Percentiles rank a stretch among this genome's conserved stretches.
Evolutionary conservation across 2,329 filamentous ascomycete genomes (phyloP).

Genomic region (Cadophora gregata): DNA sequence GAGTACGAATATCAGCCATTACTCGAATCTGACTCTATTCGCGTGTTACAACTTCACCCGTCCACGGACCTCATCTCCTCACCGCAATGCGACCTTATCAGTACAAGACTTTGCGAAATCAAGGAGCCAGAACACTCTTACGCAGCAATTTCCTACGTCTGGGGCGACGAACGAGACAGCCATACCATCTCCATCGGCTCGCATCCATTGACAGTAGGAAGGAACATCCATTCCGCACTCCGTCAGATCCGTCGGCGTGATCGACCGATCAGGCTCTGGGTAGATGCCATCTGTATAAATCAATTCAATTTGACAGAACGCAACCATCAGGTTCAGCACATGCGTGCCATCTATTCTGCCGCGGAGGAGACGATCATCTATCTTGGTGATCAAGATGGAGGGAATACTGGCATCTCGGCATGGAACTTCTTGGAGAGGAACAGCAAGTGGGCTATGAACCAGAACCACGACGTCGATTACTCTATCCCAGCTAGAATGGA

Average conservation of each 20-base stretch:
- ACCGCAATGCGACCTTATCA: background rate
- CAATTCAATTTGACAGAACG: background rate
- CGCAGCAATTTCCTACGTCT: background rate
- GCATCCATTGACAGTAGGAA: background rate
- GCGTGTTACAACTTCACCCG: background rate
- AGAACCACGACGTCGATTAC: background rate
- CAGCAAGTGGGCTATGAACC: background rate
- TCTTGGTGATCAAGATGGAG: slow-evolving; percentile 5
- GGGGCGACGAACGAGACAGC: background rate
- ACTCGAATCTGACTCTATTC: background rate
- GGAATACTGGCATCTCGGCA: background rate
- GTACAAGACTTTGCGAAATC: background rate
- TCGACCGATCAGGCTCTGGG: slow-evolving; percentile 2
- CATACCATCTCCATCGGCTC: background rate
- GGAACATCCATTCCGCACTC: slow-evolving; percentile 1
- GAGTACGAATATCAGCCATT: background rate
- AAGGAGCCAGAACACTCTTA: background rate
- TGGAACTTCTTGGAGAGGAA: background rate
- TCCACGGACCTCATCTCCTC: background rate
- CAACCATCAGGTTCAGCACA: background rate
- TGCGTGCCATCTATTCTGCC: background rate
- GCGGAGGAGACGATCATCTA: background rate
- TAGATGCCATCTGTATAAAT: slow-evolving; percentile 8
- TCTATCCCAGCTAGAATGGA: background rate
- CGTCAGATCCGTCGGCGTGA: background rate